Percentiles rank a stretch among this genome's conserved stretches.
Evolutionary conservation across 225 moss, liverwort and hornwort genomes (phyloP).

Genomic region (Lunularia cruciata): DNA sequence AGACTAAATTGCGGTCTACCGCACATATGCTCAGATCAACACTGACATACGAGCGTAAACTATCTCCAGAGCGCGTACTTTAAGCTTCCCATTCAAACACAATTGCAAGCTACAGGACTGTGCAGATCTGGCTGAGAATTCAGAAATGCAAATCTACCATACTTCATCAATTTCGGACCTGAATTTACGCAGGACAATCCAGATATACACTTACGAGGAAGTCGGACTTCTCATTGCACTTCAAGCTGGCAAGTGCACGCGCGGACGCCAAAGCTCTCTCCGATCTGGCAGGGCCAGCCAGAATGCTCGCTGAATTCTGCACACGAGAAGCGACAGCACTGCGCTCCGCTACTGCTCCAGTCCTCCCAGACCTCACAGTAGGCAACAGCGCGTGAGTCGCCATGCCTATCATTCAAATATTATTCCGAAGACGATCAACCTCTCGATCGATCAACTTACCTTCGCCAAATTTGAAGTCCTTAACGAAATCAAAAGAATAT

Average conservation of each 20-base stretch:
- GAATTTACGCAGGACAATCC: too few species aligned
- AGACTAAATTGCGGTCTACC: too few species aligned
- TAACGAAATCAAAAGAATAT: too few species aligned
- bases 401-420: constrained; percentile 18
- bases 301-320: neutral
- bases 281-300: constrained; percentile 6
- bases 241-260: constrained; percentile 2
- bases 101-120: too few species aligned
- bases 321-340: constrained; percentile 7
- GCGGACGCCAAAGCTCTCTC: constrained; percentile 18
- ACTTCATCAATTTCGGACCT: too few species aligned
- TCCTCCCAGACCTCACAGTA: constrained; percentile 15
- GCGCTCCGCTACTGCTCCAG: constrained; percentile 16
- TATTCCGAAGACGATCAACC: neutral
- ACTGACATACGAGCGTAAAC: too few species aligned
- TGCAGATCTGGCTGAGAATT: too few species aligned
- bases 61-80: too few species aligned
- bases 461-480: neutral
- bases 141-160: too few species aligned
- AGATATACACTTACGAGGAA: constrained; percentile 18
- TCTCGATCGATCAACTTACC: neutral
- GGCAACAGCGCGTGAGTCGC: constrained; percentile 19
- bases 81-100: too few species aligned
- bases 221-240: neutral
- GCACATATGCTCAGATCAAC: too few species aligned